Evolutionary conservation across 1,284 basidiomycete genomes (phyloP).

Genomic region (Ganoderma lingzhi): DNA sequence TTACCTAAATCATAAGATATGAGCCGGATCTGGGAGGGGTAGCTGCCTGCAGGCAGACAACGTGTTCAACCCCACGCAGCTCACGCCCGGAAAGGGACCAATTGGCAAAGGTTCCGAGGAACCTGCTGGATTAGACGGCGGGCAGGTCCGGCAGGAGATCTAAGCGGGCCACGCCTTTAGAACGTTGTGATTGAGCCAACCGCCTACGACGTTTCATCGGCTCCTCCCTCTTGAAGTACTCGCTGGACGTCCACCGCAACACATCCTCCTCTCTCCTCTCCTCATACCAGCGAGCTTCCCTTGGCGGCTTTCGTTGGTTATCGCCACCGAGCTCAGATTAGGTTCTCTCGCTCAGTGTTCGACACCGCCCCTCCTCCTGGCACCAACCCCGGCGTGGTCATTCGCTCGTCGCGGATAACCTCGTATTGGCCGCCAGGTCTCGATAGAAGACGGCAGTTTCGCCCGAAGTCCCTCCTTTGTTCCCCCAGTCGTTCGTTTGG

Average conservation of each 20-base stretch:
- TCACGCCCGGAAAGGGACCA: conserved; percentile 38
- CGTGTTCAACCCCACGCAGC: conserved; percentile 43
- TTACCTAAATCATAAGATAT: conserved; percentile 44
- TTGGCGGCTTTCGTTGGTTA: conserved; percentile 31
- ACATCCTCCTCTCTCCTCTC: conserved; percentile 28
- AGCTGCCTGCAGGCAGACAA: conserved; percentile 49
- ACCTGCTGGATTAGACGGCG: conserved; percentile 39
- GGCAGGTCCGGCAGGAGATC: conserved; percentile 34
- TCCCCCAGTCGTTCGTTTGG: conserved; percentile 35
- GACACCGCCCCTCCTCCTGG: conserved; percentile 17
- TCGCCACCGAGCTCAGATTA: conserved; percentile 29
- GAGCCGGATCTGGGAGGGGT: conserved; percentile 37
- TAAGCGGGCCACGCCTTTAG: conserved; percentile 42
- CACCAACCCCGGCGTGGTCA: conserved; percentile 20
- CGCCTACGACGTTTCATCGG: conserved; percentile 36
- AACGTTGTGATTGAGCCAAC: conserved; percentile 41
- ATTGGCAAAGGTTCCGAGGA: conserved; percentile 39
- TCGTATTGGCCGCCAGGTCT: conserved; percentile 28
- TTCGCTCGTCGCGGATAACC: conserved; percentile 26
- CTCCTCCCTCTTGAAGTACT: conserved; percentile 38
- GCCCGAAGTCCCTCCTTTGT: conserved; percentile 37
- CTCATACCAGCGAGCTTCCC: conserved; percentile 28
- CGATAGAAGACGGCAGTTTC: conserved; percentile 35
- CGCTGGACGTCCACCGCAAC: conserved; percentile 38
- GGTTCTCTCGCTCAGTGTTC: conserved; percentile 33